Evolutionary conservation across 495 filamentous ascomycete species (phyloP).

Genomic region (Choiromyces venosus): DNA sequence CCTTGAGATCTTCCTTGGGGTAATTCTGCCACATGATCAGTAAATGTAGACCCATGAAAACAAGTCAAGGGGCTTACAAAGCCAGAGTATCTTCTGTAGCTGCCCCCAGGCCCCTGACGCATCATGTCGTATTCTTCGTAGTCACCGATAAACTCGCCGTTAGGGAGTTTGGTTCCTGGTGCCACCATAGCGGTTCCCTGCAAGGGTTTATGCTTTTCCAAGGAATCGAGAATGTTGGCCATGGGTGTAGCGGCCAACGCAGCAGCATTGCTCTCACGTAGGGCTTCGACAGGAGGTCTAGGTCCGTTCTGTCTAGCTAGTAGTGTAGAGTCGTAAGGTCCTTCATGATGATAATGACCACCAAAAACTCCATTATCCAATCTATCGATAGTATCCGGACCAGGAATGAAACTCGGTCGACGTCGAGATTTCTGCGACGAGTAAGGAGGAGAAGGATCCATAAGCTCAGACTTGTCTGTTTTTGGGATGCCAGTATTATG

Average conservation of each 20-base stretch:
- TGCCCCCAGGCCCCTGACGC: slow-evolving; percentile 59
- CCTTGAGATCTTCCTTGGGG: slow-evolving; percentile 64
- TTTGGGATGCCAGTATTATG: slow-evolving; percentile 18
- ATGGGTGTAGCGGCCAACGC: slow-evolving; percentile 75
- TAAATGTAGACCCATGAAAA: background rate
- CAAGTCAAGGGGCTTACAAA: slow-evolving; percentile 51
- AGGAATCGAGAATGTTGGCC: slow-evolving; percentile 69
- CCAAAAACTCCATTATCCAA: slow-evolving; percentile 60
- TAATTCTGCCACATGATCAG: slow-evolving; percentile 52
- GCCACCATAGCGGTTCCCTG: slow-evolving; percentile 76
- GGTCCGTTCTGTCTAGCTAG: slow-evolving; percentile 56
- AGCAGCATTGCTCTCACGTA: slow-evolving; percentile 65
- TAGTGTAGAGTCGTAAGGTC: slow-evolving; percentile 82
- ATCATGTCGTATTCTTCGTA: slow-evolving; percentile 85
- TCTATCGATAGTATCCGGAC: slow-evolving; percentile 72
- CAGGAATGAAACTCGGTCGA: slow-evolving; percentile 47
- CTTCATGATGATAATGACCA: slow-evolving; percentile 76
- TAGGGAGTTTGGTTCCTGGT: slow-evolving; percentile 60
- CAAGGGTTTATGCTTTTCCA: slow-evolving; percentile 71
- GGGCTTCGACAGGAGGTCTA: slow-evolving; percentile 69
- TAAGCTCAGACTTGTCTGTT: slow-evolving; percentile 14
- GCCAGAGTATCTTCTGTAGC: slow-evolving; percentile 62
- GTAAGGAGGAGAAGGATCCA: slow-evolving; percentile 15
- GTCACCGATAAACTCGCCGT: slow-evolving; percentile 59
- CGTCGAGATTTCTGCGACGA: slow-evolving; percentile 49